Conservation (phyloP, 2,329 filamentous ascomycete genomes). For the Davidsoniella australis region DNA sequence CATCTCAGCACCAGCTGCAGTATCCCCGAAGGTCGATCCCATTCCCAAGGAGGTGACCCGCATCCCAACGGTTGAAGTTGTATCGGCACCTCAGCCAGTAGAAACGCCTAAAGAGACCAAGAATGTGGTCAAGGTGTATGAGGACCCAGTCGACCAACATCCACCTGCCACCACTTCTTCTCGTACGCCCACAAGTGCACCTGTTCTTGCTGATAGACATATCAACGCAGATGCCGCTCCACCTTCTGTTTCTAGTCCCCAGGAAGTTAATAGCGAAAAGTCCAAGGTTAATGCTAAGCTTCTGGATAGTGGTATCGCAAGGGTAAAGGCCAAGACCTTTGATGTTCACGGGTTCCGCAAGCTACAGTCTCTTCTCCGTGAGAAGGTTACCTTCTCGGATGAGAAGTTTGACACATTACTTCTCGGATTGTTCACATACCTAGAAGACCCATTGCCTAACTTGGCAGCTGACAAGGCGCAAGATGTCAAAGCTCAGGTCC, state of each 20-base stretch:
- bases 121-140: conserved; percentile 35
- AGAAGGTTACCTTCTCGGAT: conserved; percentile 45
- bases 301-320: conserved; percentile 56
- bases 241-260: background rate
- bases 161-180: conserved; percentile 24
- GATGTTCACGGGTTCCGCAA: conserved; percentile 70
- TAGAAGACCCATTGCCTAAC: conserved; percentile 42
- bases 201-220: conserved; percentile 42
- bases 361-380: conserved; percentile 56
- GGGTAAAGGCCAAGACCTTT: conserved; percentile 53
- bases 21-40: conserved; percentile 4
- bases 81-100: background rate
- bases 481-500: conserved; percentile 56
- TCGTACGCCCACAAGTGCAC: conserved; percentile 24
- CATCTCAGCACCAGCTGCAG: background rate
- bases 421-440: conserved; percentile 51
- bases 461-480: conserved; percentile 46
- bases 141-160: conserved; percentile 35
- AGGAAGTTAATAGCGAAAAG: conserved; percentile 25
- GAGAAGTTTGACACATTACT: conserved; percentile 54
- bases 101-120: conserved; percentile 3
- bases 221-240: conserved; percentile 35
- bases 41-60: background rate
- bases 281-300: conserved; percentile 41
- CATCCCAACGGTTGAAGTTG: background rate